These are phyloP conservation scores for Amylostereum areolatum DNA, from an alignment of 1,284 basidiomycete species.

Conservation along the genomic window DNA sequence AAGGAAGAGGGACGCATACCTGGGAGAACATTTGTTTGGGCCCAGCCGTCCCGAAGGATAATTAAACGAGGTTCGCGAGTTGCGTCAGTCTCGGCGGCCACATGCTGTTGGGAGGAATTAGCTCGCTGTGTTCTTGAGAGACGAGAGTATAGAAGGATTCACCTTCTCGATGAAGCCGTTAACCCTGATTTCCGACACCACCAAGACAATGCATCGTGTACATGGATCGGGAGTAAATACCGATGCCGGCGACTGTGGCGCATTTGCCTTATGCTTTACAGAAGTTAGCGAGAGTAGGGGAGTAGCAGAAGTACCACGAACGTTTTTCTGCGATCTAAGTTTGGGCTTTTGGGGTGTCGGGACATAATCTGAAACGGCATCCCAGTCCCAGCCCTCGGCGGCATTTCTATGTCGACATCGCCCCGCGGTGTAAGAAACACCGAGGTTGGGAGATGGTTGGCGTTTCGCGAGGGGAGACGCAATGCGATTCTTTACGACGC, in stretches of 20 bases:
- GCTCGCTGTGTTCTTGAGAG: conserved; percentile 6
- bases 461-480: too few species aligned
- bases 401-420: conserved; percentile 8
- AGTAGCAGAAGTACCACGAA: background rate
- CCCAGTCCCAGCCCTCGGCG: conserved; percentile 41
- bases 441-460: too few species aligned
- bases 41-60: conserved; percentile 64
- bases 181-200: conserved; percentile 26
- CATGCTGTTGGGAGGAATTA: conserved; percentile 36
- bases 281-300: too few species aligned
- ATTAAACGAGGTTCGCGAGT: conserved; percentile 37
- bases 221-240: conserved; percentile 20
- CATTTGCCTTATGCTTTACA: background rate
- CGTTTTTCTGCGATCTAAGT: conserved; percentile 14
- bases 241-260: background rate
- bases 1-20: conserved; percentile 31
- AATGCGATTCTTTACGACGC: background rate
- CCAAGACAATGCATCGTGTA: conserved; percentile 42
- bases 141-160: conserved; percentile 1
- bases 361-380: conserved; percentile 36
- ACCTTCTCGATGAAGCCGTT: conserved; percentile 33
- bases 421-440: conserved; percentile 3
- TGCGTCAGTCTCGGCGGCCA: conserved; percentile 31
- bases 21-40: conserved; percentile 42
- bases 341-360: conserved; percentile 19